phyloP scores from a whole-genome alignment of 108 stramenopile species.

The Nitzschia putrida region DNA sequence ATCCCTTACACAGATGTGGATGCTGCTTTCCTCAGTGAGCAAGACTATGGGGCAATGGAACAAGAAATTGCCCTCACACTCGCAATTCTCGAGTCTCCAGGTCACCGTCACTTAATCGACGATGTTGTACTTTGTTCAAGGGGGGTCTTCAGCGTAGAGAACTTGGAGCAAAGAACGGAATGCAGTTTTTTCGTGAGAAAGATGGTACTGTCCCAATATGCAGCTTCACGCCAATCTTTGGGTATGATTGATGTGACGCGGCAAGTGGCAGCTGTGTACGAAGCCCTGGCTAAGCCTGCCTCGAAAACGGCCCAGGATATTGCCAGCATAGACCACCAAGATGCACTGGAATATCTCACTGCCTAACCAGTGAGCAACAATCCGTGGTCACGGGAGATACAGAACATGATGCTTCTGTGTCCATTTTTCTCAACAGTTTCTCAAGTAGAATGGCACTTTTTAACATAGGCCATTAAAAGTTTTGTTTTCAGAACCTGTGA shows the following conservation, averaged over 20 bases:
- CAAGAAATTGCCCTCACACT: not conserved
- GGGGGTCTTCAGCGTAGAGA: not conserved
- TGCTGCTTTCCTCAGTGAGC: not conserved
- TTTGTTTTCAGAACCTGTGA: too few species aligned
- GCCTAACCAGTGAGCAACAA: too few species aligned
- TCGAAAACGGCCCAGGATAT: not conserved
- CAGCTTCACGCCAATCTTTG: not conserved
- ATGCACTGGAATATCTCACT: not conserved
- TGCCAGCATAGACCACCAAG: not conserved
- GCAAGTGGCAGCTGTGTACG: not conserved
- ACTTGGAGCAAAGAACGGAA: not conserved
- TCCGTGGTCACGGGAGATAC: too few species aligned
- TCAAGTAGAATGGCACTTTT: too few species aligned
- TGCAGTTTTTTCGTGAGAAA: not conserved
- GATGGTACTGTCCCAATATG: not conserved
- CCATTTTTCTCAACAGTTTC: too few species aligned
- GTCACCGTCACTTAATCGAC: not conserved
- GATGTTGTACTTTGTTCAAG: not conserved
- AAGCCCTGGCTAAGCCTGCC: not conserved
- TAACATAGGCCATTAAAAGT: too few species aligned
- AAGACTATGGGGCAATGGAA: not conserved
- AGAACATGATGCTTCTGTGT: too few species aligned
- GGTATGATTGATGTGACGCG: not conserved
- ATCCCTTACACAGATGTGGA: not conserved
- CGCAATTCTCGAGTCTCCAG: not conserved